Base-by-base conservation (phyloP, 805 yeast species). In the Saturnispora halmiae region DNA sequence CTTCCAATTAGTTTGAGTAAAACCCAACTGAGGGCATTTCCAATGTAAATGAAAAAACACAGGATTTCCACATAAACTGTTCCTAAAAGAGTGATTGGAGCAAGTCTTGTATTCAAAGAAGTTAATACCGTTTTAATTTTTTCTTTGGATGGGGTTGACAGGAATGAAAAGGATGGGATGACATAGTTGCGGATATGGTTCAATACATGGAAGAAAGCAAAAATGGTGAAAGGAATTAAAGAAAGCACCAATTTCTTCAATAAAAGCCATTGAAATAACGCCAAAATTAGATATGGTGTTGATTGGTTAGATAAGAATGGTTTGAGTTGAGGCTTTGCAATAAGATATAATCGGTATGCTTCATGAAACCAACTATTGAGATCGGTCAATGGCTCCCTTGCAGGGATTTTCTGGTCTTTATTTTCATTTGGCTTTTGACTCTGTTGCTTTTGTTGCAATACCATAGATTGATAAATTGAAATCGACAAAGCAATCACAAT, bases 121-220 rank as follows among this genome's bases (percentile, higher is more conserved):
- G 63, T 67, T 31, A 79, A 58, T 25, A 41, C 43, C 19, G 37
- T 20, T 10, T 55, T 44, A 3, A 46, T 13, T 5, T 44, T 41
- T 22, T 39, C 37, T 29, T 39, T 39, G 3, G 31, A 27, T 15
- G 44, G 41, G 5, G 42, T 39, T n/a, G 42, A 39, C n/a, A 39
- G 19, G 33, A 45, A 42, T 38, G 36, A 48, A 6, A 42, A 35
- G 47, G 72, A 70, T 30, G 96, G 95, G 39, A 88, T 65, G 42
- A 90, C 49, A 48, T 69, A 72, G 31, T 76, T 69, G 51, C 81
- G 75, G 41, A 72, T 48, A 64, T 84, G 90, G 15, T 81, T 78
- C 53, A 87, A 65, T 9, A 76, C 77, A 58, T 88, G 96, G 75
- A 90, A 87, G 15, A 78, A 56, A 6, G 96, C 80, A 60, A 82